A percentile compares a stretch with the other conserved stretches of the same genome.
phyloP scores from a whole-genome alignment of 768 basidiomycete species.

The Rhodotorula kratochvilovae region DNA sequence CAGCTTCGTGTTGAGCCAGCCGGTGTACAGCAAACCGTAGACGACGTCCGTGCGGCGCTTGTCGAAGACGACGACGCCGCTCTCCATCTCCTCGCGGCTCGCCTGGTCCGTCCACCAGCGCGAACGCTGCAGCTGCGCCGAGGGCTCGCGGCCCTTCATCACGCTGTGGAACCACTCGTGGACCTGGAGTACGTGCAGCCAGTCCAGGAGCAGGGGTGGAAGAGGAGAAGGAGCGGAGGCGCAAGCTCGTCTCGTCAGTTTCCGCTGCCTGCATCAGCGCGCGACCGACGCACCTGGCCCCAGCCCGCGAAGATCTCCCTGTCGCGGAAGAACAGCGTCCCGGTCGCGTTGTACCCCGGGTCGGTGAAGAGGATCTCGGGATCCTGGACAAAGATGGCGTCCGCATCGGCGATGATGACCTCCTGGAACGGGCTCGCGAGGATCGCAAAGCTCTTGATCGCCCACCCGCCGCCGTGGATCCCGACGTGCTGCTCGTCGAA shows the following conservation, averaged over 20 bases:
- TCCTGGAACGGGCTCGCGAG: slow-evolving; percentile 33
- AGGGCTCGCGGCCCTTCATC: slow-evolving; percentile 32
- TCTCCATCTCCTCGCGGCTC: slow-evolving; percentile 38
- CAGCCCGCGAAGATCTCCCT: slow-evolving; percentile 36
- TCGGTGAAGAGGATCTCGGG: slow-evolving; percentile 27
- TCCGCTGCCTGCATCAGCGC: no score
- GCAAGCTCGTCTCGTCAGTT: no score
- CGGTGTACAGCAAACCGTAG: slow-evolving; percentile 27
- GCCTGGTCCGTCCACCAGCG: slow-evolving; percentile 32
- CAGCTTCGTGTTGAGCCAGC: slow-evolving; percentile 28
- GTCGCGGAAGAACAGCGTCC: slow-evolving; percentile 35
- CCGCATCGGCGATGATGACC: slow-evolving; percentile 35
- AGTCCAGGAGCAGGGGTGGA: no score
- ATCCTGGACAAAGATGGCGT: slow-evolving; percentile 36
- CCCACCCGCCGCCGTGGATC: slow-evolving; percentile 38
- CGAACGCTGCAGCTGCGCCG: slow-evolving; percentile 13
- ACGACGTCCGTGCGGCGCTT: slow-evolving; percentile 23
- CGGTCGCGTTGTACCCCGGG: slow-evolving; percentile 33
- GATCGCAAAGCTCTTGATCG: slow-evolving; percentile 38
- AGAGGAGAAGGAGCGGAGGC: no score
- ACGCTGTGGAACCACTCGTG: slow-evolving; percentile 34
- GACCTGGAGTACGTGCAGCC: slow-evolving; percentile 1
- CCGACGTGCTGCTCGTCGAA: slow-evolving; percentile 37
- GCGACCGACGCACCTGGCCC: slow-evolving; percentile 7
- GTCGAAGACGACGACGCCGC: slow-evolving; percentile 37